Evolutionary conservation across 2,329 filamentous ascomycete genomes (phyloP).

Genomic region (Pleoardoris graminearum): DNA sequence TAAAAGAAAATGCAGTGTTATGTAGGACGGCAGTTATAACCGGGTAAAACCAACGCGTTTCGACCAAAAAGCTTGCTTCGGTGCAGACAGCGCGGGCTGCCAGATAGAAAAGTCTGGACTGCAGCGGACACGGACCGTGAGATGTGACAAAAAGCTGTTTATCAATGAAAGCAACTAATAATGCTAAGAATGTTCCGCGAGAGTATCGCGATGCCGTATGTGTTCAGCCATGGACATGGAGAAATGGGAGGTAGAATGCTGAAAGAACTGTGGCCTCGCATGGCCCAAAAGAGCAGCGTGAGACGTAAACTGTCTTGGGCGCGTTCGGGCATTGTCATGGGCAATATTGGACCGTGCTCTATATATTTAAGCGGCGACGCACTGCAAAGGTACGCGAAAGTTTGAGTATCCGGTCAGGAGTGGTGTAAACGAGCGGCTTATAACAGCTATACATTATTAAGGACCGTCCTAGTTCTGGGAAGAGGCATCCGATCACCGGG

Average conservation of each 20-base stretch:
- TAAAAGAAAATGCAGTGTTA: slow-evolving; percentile 7
- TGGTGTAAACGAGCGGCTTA: slow-evolving; percentile 6
- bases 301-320: slow-evolving; percentile 32
- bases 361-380: too few relatives aligned
- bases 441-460: too few relatives aligned
- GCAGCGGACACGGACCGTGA: slow-evolving; percentile 12
- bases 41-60: slow-evolving; percentile 26
- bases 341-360: slow-evolving; percentile 20
- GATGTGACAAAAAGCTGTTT: slow-evolving; percentile 4
- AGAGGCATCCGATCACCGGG: background rate
- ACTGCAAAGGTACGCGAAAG: slow-evolving; percentile 4
- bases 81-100: slow-evolving; percentile 11
- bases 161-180: slow-evolving; percentile 4
- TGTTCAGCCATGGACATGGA: slow-evolving; percentile 6
- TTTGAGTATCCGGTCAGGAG: background rate
- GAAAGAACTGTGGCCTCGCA: slow-evolving; percentile 19
- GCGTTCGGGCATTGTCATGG: slow-evolving; percentile 19
- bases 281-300: slow-evolving; percentile 22
- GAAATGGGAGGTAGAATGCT: slow-evolving; percentile 3
- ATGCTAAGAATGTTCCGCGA: slow-evolving; percentile 16
- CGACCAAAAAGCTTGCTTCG: slow-evolving; percentile 17
- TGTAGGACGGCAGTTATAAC: slow-evolving; percentile 13
- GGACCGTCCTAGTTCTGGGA: too few relatives aligned
- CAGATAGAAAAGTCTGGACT: background rate
- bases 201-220: slow-evolving; percentile 15